Base-by-base conservation (phyloP, 352 stramenopile genomes). In the Pythium scleroteichum region DNA sequence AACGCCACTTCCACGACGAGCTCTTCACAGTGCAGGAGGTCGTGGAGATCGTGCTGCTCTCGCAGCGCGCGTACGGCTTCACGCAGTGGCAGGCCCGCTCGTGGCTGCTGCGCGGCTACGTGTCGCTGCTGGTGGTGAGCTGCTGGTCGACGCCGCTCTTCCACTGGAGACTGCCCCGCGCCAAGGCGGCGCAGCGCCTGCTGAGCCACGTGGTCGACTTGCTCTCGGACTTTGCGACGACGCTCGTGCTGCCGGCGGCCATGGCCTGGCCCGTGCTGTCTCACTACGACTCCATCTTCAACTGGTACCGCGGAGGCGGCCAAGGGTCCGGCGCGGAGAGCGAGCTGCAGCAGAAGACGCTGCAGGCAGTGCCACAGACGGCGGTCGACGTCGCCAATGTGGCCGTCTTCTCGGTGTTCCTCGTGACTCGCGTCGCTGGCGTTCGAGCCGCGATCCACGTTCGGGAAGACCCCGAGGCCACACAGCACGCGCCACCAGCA, bases 91-190 rank as follows among this genome's bases (percentile, higher is more conserved):
- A 53, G 27, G 52, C 42, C 10, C 53, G 20, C 26, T 46, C 44
- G 12, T 45, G 41, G 41, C 41, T 46, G 2, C 14, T 62, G 39
- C 51, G 51, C 12, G n/a, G 27, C 27, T 53, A 52, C 44, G 29
- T 53, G 13, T 24, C 19, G n/a, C 19, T 53, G 24, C 40, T 62
- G 12, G 41, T 53, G 2, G 7, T 46, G 2, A 53, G 52, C 44
- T 62, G 42, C 53, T 62, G 53, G 53, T 38, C 26, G 14, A 53
- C 41, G 13, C 53, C 53, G 20, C 6, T 53, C 13, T 46, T 53
- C 13, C 26, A 53, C 24, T 53, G 39, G 52, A 8, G 41, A 5
- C 26, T 50, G 16, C 52, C 24, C 22, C 24, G 47, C 26, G 27
- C 47, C 16, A 53, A 53, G 19, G 10, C 50, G 12, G 20, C 7